Percentiles rank a stretch among this genome's conserved stretches.
These are phyloP conservation scores for Alternaria atra DNA, from an alignment of 2,329 filamentous ascomycete genomes.

Conservation along the genomic window DNA sequence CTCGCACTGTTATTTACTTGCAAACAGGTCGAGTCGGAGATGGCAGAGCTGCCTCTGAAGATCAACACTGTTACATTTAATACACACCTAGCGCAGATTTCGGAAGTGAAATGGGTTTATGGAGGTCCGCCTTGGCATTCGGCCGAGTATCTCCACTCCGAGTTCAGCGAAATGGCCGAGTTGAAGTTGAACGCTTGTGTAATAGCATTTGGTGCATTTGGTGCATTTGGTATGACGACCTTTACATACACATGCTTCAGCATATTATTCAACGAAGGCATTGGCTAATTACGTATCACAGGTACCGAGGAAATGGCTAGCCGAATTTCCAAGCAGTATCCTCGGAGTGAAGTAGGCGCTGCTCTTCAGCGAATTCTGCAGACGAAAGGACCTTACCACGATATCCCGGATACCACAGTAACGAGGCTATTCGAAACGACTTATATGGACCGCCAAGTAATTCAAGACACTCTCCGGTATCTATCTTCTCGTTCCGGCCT, in stretches of 20 bases:
- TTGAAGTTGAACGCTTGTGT: background rate
- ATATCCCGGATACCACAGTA: too few species aligned
- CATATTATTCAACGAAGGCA: background rate
- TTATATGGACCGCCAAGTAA: background rate
- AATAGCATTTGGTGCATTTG: background rate
- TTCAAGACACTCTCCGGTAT: background rate
- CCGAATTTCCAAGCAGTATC: background rate
- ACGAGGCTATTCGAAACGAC: too few species aligned
- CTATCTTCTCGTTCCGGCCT: background rate
- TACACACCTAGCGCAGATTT: background rate
- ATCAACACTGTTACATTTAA: background rate
- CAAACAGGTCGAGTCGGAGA: background rate
- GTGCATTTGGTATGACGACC: background rate
- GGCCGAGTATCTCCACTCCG: background rate
- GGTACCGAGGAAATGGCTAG: background rate
- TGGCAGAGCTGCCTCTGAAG: background rate
- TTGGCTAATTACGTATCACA: background rate
- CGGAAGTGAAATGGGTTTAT: fast-evolving
- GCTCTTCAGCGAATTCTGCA: too few species aligned
- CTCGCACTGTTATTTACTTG: background rate
- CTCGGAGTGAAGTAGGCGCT: background rate
- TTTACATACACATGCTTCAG: background rate
- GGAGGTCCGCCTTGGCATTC: background rate
- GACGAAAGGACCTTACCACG: too few species aligned
- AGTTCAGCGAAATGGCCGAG: background rate